phyloP scores from a whole-genome alignment of 83 land plant genomes.

The Picea abies region DNA sequence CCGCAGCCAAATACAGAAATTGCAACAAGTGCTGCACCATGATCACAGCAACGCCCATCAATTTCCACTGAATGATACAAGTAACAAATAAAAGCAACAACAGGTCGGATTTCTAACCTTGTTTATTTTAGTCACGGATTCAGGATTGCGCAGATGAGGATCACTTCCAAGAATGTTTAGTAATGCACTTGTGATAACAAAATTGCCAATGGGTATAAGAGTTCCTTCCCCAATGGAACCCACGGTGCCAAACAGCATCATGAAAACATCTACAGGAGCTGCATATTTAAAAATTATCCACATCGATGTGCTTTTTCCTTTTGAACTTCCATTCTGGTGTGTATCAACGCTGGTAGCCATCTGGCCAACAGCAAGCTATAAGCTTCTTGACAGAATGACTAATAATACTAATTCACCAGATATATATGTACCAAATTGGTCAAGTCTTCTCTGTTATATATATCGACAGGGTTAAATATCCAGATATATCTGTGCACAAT shows the following conservation, averaged over 20 bases:
- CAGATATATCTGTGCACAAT: too few species aligned
- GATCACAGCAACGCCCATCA: background rate
- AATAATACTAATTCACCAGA: too few species aligned
- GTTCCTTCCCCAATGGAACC: constrained; percentile 78
- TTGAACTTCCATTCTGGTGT: too few species aligned
- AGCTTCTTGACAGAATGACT: too few species aligned
- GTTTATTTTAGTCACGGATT: constrained; percentile 20
- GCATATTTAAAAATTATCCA: constrained; percentile 57
- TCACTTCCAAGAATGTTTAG: constrained; percentile 49
- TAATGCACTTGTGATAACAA: constrained; percentile 27
- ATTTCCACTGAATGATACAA: too few species aligned
- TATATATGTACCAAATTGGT: too few species aligned
- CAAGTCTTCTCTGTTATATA: too few species aligned
- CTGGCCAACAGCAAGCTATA: too few species aligned
- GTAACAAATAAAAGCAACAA: too few species aligned
- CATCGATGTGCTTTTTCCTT: background rate
- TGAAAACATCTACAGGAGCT: constrained; percentile 40
- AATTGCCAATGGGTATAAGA: constrained; percentile 34
- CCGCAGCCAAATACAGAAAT: background rate
- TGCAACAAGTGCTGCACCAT: background rate
- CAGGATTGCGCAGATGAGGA: background rate
- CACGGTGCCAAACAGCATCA: constrained; percentile 68
- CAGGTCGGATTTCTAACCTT: constrained; percentile 16
- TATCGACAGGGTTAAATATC: too few species aligned
- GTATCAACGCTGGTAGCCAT: too few species aligned